Percentiles rank a stretch among this genome's conserved stretches.
Evolutionary conservation across 768 basidiomycete genomes (phyloP).

Genomic region (Artomyces pyxidatus): DNA sequence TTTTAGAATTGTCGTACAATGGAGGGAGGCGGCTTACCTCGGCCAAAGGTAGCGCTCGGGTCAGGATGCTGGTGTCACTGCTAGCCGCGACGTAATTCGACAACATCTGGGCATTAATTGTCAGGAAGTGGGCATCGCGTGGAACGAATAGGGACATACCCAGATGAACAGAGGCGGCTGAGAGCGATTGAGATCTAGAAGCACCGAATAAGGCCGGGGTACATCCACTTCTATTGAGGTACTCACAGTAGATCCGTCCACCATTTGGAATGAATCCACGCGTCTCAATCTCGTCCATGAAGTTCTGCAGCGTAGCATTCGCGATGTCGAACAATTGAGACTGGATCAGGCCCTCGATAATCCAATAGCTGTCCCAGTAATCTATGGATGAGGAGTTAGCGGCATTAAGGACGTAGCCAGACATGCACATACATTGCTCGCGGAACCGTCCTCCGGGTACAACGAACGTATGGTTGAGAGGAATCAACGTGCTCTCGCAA

Average conservation of each 20-base stretch:
- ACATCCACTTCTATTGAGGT: background rate
- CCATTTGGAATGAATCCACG: constrained; percentile 95
- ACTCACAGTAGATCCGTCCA: constrained; percentile 78
- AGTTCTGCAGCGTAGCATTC: constrained; percentile 79
- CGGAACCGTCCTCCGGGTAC: constrained; percentile 84
- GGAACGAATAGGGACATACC: constrained; percentile 28
- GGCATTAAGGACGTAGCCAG: background rate
- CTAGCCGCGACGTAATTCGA: constrained; percentile 69
- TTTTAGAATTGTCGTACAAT: background rate
- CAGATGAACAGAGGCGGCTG: constrained; percentile 87
- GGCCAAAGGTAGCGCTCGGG: constrained; percentile 75
- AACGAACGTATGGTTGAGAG: constrained; percentile 86
- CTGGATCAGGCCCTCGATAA: constrained; percentile 76
- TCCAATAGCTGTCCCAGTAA: constrained; percentile 78
- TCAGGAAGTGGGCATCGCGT: background rate
- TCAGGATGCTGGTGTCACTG: constrained; percentile 67
- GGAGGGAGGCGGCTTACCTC: constrained; percentile 39
- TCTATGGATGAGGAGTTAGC: constrained; percentile 21
- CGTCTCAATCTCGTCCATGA: constrained; percentile 84
- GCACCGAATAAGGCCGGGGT: background rate
- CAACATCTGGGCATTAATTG: constrained; percentile 57
- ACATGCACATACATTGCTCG: constrained; percentile 61
- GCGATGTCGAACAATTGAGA: constrained; percentile 67
- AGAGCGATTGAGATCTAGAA: constrained; percentile 74
- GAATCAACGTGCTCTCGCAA: constrained; percentile 84